Conservation (phyloP, 2,329 filamentous ascomycete species). For the Blastomyces gilchristii region DNA sequence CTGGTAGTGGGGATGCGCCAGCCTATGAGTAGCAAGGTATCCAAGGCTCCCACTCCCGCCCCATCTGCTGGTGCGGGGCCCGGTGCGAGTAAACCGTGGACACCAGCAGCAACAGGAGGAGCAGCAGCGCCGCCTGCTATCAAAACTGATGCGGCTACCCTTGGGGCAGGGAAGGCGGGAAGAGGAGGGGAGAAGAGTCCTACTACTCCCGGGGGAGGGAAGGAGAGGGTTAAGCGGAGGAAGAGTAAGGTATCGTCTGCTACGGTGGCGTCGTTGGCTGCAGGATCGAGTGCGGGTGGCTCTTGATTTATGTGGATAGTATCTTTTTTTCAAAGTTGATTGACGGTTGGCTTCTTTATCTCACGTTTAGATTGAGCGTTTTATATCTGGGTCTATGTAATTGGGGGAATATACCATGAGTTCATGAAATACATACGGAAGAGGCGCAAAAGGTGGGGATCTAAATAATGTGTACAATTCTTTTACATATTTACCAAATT, state of each 20-base stretch:
- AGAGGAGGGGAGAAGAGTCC: constrained; percentile 26
- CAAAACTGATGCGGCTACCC: constrained; percentile 19
- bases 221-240: constrained; percentile 29
- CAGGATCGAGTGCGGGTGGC: background rate
- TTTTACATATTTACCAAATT: too few relatives aligned
- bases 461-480: background rate
- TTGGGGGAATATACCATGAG: background rate
- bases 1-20: constrained; percentile 1
- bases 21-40: background rate
- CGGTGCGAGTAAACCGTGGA: constrained; percentile 8
- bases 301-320: background rate
- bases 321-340: background rate
- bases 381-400: background rate
- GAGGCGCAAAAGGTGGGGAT: background rate
- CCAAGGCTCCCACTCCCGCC: constrained; percentile 11
- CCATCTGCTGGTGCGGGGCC: constrained; percentile 4
- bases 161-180: constrained; percentile 21
- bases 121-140: constrained; percentile 10
- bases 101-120: constrained; percentile 9
- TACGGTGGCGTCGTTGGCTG: background rate
- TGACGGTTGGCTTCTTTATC: background rate
- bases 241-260: constrained; percentile 22
- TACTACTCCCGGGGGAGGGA: constrained; percentile 22
- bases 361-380: background rate
- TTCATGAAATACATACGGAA: background rate